phyloP scores from a whole-genome alignment of 768 basidiomycete species.

The Tricholoma hemisulphureum region DNA sequence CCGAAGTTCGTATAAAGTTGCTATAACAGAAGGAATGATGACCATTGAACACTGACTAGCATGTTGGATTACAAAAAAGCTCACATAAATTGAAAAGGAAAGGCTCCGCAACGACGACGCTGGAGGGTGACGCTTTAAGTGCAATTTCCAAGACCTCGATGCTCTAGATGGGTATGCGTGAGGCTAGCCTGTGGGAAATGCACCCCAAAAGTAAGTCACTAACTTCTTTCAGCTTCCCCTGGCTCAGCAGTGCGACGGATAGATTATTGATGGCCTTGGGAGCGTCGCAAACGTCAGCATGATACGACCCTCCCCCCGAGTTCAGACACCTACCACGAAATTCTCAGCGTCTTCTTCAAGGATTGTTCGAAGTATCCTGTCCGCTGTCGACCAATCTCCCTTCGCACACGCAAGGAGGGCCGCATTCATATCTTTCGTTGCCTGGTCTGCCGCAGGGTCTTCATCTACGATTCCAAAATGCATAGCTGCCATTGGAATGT shows the following conservation, averaged over 20 bases:
- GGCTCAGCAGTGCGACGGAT: slow-evolving; percentile 65
- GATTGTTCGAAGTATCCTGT: slow-evolving; percentile 40
- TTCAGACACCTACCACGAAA: slow-evolving; percentile 49
- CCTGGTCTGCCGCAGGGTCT: slow-evolving; percentile 42
- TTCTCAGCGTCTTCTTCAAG: slow-evolving; percentile 58
- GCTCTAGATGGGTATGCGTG: slow-evolving; percentile 40
- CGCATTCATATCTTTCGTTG: slow-evolving; percentile 58
- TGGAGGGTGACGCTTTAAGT: slow-evolving; percentile 62
- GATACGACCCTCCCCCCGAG: no score
- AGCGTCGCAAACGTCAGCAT: not conserved
- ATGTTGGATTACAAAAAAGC: not conserved
- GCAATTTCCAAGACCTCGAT: slow-evolving; percentile 68
- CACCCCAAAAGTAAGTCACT: slow-evolving; percentile 9
- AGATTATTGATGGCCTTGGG: slow-evolving; percentile 73
- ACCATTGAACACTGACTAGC: slow-evolving; percentile 22
- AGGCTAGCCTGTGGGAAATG: not conserved
- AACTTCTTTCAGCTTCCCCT: slow-evolving; percentile 74
- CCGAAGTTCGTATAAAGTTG: slow-evolving; percentile 80
- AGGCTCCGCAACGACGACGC: slow-evolving; percentile 74
- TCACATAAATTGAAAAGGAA: slow-evolving; percentile 82
- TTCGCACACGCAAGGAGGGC: slow-evolving; percentile 65
- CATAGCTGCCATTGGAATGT: slow-evolving; percentile 54
- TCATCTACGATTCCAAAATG: slow-evolving; percentile 55
- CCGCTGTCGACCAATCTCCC: slow-evolving; percentile 66
- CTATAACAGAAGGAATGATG: slow-evolving; percentile 32